Evolutionary conservation across 2,329 filamentous ascomycete species (phyloP), one percentile per base, ranked within the genome.

Genomic region (Claviceps monticola): DNA sequence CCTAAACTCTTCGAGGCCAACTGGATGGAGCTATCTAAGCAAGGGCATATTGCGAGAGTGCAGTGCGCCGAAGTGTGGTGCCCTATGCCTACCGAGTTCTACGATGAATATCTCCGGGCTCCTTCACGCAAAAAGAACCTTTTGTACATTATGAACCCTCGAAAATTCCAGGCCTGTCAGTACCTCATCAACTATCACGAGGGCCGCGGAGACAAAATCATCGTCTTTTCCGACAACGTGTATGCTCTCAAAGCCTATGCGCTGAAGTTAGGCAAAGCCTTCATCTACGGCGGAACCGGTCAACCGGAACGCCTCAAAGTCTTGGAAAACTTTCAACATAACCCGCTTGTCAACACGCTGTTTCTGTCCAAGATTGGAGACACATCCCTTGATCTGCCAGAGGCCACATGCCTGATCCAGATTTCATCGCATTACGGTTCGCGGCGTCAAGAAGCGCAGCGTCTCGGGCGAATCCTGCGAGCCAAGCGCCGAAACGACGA

Each of bases 51-150:
- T 65, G 93, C 93, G 38, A 85, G 88, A 59, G 93, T 98, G 2
- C 93, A 98, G 67, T 98, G 93, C 66, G 93, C 93, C 14, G 93
- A 98, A 68, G 93, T 98, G 6, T 98, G 93, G 93, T 98, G 93
- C 63, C 89, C 91, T 2, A 98, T 98, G 93, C 95, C 93, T 0
- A 93, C 90, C 0, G 93, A 98, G 60, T 98, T 98, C 65, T 97
- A 96, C 66, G 84, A 88, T 17, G 88, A 97, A 65, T 98, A 97
- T 68, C 78, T 97, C 54, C 79, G 80, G 55, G 82, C 81, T 13
- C 80, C 80, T 16, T 67, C 71, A 1, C 68, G 72, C 7, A 71
- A 71, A 59, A 70, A 71, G 60, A 67, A 67, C 3, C 55, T 73
- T 5, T 78, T 97, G 2, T 96, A 93, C 61, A 94, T 94, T 58